A percentile compares a stretch with the other conserved stretches of the same genome.
Conservation (phyloP, 768 basidiomycete genomes). For the Podaxis rugospora region DNA sequence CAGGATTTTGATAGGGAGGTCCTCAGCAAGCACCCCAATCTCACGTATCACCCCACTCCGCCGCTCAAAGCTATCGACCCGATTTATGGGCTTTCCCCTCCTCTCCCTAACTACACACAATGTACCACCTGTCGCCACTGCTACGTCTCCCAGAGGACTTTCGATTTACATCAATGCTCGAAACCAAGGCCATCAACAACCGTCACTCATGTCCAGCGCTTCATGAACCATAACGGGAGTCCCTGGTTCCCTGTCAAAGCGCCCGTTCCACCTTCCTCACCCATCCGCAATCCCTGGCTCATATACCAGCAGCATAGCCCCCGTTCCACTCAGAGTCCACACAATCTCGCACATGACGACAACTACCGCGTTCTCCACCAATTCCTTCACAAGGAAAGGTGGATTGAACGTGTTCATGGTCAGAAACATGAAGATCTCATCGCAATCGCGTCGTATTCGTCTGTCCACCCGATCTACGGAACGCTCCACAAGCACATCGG, state of each 20-base stretch:
- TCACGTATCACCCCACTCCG: neutral
- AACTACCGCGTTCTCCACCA: conserved; percentile 6
- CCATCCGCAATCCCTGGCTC: neutral
- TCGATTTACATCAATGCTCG: neutral
- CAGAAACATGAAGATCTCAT: neutral
- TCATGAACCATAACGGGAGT: neutral
- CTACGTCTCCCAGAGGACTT: neutral
- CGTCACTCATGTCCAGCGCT: neutral
- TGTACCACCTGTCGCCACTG: conserved; percentile 3
- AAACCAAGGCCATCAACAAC: too few species aligned
- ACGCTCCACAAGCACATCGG: neutral
- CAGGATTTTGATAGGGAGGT: neutral
- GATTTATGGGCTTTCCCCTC: neutral
- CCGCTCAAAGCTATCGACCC: neutral
- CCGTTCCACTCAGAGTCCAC: neutral
- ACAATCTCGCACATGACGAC: neutral
- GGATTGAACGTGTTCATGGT: conserved; percentile 1
- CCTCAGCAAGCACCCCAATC: neutral
- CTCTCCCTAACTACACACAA: neutral
- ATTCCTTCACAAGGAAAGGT: conserved; percentile 11
- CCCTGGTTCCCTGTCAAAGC: conserved; percentile 5
- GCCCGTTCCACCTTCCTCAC: neutral
- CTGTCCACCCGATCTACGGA: neutral
- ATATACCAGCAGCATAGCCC: neutral
- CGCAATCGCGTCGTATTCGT: neutral